These are phyloP conservation scores for Corrigiola litoralis DNA, from an alignment of 179 eudicot genomes.

Conservation along the genomic window DNA sequence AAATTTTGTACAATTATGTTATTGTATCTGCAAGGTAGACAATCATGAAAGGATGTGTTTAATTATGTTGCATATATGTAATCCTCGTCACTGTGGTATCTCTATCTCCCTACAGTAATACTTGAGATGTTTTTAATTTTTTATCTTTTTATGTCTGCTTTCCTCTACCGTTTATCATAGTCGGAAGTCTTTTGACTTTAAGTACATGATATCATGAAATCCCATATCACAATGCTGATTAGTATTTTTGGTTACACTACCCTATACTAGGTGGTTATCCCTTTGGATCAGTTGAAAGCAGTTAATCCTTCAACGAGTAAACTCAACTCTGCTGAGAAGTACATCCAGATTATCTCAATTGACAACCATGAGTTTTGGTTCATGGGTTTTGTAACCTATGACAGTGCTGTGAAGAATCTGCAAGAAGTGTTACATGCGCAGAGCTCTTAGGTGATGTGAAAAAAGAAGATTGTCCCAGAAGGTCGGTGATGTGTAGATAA, in stretches of 20 bases:
- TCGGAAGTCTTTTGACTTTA: no score
- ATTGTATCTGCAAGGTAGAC: not conserved
- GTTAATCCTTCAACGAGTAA: conserved; percentile 84
- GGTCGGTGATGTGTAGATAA: conserved; percentile 18
- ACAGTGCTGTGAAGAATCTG: conserved; percentile 73
- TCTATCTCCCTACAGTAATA: no score
- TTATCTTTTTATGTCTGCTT: no score
- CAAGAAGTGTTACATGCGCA: conserved; percentile 46
- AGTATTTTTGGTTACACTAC: not conserved
- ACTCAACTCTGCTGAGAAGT: conserved; percentile 72
- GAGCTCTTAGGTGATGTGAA: conserved; percentile 17
- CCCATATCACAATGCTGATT: no score
- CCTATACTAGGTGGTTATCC: conserved; percentile 60
- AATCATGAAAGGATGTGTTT: no score
- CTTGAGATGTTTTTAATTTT: no score
- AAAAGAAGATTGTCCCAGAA: not conserved
- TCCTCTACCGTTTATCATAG: no score
- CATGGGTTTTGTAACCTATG: conserved; percentile 83
- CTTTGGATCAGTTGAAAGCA: conserved; percentile 78
- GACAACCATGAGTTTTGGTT: conserved; percentile 99
- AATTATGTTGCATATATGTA: no score
- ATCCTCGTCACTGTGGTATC: no score
- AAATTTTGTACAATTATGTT: not conserved
- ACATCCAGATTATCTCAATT: conserved; percentile 77
- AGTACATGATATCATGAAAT: no score